These are phyloP conservation scores for Luffa aegyptiaca DNA, from an alignment of 306 rosid genomes.

Conservation along the genomic window DNA sequence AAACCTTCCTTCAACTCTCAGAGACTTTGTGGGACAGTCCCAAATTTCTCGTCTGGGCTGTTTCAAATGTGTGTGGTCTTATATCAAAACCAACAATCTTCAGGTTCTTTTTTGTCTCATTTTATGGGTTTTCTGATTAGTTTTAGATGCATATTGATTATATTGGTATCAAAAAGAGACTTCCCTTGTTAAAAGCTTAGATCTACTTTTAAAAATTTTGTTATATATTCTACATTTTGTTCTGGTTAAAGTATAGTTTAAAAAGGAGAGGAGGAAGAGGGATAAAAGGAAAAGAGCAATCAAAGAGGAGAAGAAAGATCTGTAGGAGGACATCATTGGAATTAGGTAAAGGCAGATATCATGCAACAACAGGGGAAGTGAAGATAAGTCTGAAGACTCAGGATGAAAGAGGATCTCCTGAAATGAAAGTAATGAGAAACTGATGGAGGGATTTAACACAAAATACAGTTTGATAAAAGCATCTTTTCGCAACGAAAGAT, in stretches of 20 bases:
- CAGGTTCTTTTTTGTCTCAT: constrained; percentile 39
- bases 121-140: neutral
- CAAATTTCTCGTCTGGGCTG: constrained; percentile 81
- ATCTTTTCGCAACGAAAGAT: neutral
- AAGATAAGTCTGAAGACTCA: neutral
- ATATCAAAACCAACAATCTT: constrained; percentile 75
- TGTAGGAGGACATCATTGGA: too few relatives aligned
- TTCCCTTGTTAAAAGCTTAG: neutral
- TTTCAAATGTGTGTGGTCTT: constrained; percentile 68
- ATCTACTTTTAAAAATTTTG: neutral
- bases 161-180: neutral
- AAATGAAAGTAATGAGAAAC: neutral
- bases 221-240: neutral
- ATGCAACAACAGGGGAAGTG: too few relatives aligned
- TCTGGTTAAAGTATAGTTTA: neutral
- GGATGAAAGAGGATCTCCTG: neutral
- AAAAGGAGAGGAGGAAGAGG: neutral
- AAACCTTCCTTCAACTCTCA: constrained; percentile 62
- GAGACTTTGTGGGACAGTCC: constrained; percentile 78
- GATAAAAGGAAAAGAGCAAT: neutral
- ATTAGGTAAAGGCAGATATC: too few relatives aligned
- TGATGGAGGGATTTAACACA: neutral
- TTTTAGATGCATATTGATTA: neutral
- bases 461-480: neutral
- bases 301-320: neutral